Evolutionary conservation across 805 yeast species (phyloP).

Genomic region (Saccharomycopsis microspora): DNA sequence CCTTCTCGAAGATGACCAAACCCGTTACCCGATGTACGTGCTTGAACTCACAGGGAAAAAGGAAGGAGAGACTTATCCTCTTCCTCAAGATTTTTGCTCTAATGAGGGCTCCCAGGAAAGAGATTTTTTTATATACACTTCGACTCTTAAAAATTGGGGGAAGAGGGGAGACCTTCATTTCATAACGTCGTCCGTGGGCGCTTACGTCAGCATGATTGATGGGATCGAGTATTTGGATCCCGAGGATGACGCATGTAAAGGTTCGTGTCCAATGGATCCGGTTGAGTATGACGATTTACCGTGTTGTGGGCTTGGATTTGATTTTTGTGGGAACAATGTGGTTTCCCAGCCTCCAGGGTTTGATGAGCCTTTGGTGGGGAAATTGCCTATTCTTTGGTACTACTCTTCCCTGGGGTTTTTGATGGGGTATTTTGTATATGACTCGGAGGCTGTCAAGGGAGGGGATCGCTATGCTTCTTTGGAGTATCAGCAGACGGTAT

Average conservation of each 20-base stretch:
- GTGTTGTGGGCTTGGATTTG: constrained; percentile 61
- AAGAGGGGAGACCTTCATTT: constrained; percentile 19
- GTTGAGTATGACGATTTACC: constrained; percentile 56
- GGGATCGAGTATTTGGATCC: constrained; percentile 30
- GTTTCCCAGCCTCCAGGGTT: not conserved
- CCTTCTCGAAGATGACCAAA: not conserved
- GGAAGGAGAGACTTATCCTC: not conserved
- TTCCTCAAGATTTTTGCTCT: constrained; percentile 11
- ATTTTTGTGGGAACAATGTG: constrained; percentile 20
- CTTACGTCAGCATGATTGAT: constrained; percentile 45
- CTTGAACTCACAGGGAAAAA: not conserved
- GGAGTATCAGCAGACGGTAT: constrained; percentile 1
- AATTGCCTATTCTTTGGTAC: constrained; percentile 6
- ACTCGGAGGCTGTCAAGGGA: constrained; percentile 5
- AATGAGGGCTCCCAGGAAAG: not conserved
- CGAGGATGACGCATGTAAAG: constrained; percentile 59
- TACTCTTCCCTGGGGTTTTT: constrained; percentile 6
- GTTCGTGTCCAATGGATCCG: constrained; percentile 61
- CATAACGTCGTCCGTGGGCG: constrained; percentile 50
- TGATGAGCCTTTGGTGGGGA: not conserved
- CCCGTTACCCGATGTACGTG: constrained; percentile 4
- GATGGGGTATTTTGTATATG: constrained; percentile 7
- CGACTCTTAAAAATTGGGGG: constrained; percentile 5
- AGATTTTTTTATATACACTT: constrained; percentile 4
- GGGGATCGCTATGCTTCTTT: not conserved